Evolutionary conservation across 2,329 filamentous ascomycete genomes (phyloP).

Genomic region (Chrysosporium queenslandicum): DNA sequence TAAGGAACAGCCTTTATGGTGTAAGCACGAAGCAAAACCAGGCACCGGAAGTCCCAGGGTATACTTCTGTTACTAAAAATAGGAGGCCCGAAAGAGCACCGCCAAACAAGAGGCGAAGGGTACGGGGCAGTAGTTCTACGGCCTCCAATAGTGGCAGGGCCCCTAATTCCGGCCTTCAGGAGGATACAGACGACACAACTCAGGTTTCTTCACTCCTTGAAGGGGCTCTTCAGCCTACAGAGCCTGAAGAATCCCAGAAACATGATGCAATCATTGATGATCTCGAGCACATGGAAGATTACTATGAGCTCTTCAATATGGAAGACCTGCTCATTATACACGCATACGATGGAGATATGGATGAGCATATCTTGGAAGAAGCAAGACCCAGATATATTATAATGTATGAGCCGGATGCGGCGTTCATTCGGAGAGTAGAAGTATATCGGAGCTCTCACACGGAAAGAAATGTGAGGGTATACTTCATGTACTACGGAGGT

Average conservation of each 20-base stretch:
- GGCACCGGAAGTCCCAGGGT: constrained; percentile 18
- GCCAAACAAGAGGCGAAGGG: constrained; percentile 72
- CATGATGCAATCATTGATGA: constrained; percentile 61
- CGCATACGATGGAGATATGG: constrained; percentile 88
- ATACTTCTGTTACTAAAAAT: constrained; percentile 18
- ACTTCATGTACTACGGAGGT: constrained; percentile 91
- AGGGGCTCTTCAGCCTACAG: constrained; percentile 64
- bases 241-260: constrained; percentile 57
- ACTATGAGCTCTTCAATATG: constrained; percentile 85
- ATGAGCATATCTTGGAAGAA: constrained; percentile 94
- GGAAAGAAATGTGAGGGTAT: constrained; percentile 78
- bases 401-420: constrained; percentile 95
- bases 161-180: constrained; percentile 63
- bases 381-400: constrained; percentile 87
- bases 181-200: constrained; percentile 64
- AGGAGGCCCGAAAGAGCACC: constrained; percentile 54
- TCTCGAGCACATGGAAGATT: constrained; percentile 82
- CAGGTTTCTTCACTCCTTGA: constrained; percentile 76
- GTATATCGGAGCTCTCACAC: constrained; percentile 93
- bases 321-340: constrained; percentile 80
- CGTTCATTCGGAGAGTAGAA: constrained; percentile 88
- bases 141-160: constrained; percentile 51
- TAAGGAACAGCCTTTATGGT: constrained; percentile 48
- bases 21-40: constrained; percentile 23
- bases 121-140: constrained; percentile 62